Conservation (phyloP, 345 rosid genomes). For the Eucalyptus victrix region DNA sequence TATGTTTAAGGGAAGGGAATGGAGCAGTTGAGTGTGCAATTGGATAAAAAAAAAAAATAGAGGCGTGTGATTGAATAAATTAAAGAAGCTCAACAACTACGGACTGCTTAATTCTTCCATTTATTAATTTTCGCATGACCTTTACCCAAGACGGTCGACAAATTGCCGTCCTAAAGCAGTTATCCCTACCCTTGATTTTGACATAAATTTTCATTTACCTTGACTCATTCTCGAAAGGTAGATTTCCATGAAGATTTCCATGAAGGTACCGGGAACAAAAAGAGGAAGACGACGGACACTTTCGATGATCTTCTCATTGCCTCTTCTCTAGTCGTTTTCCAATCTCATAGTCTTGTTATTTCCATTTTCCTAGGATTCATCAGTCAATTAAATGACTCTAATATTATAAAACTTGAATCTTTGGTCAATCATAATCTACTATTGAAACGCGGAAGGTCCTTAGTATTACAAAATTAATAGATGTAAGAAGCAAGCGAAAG, state of each 20-base stretch:
- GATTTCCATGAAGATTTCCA: neutral
- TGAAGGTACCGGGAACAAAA: neutral
- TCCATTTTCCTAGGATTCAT: neutral
- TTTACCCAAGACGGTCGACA: neutral
- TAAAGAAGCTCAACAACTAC: neutral
- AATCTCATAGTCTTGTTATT: neutral
- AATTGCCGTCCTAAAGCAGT: neutral
- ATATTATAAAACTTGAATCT: neutral
- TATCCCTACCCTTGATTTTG: neutral
- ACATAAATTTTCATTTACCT: neutral
- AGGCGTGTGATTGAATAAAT: neutral
- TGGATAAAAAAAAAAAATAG: too few species aligned
- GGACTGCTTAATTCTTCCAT: too few species aligned
- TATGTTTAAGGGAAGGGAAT: neutral
- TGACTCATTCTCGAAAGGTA: neutral
- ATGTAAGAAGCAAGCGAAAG: neutral
- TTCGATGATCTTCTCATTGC: neutral
- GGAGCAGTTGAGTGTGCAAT: neutral
- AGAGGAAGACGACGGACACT: fast-evolving
- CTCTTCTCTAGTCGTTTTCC: neutral
- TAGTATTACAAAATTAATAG: neutral
- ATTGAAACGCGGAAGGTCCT: neutral
- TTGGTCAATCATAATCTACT: neutral
- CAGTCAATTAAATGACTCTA: neutral
- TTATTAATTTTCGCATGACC: too few species aligned